Evolutionary conservation across 176 grass and related monocot species (phyloP), one percentile per base, ranked within the genome.

Genomic region (Paspalum vaginatum): DNA sequence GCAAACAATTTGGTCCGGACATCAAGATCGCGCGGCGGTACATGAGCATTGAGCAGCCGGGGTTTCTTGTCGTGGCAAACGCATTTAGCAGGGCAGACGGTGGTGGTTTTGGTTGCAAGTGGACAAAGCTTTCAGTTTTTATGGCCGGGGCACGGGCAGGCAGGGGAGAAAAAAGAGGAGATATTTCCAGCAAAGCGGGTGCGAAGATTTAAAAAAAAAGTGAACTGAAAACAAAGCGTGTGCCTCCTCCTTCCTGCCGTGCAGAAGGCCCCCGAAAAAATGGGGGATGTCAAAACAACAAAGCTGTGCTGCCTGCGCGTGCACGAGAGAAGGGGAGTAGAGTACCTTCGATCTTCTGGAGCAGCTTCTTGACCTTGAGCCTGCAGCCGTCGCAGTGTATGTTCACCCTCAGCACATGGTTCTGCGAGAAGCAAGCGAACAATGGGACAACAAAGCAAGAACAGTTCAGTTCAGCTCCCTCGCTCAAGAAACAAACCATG

Each of bases 381-480:
- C 69, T 95, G 79, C 96, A 99, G 20, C 96, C 96, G 66, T 99
- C 92, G 65, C 96, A 99, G 89, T 99, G 96, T 93, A 99, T 99
- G 88, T 95, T 93, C 82, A 99, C 96, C 76, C 83, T 95, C 43
- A 99, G 82, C 14, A 91, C 79, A 87, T 95, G 88, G 61, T 93
- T 99, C 96, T 99, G 86, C 86, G 86, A 87, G 56, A 25, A 82
- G 46, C 26, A 76, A 61, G n/a, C 47, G 4, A 61, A 15, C 20
- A 45, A 44, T 1, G 4, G 26, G 5, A 43, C n/a, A 0, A 74
- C 61, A 15, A 32, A 41, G 41, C 63, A 78, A 75, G 27, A 85
- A 74, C 37, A 90, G 81, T 77, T 73, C 22, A 70, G 75, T 77
- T 77, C 42, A 74, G 71, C 67, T 63, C 24, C 85, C 24, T 87